Conservation (phyloP, 495 filamentous ascomycete species). For the Thozetella sp. region DNA sequence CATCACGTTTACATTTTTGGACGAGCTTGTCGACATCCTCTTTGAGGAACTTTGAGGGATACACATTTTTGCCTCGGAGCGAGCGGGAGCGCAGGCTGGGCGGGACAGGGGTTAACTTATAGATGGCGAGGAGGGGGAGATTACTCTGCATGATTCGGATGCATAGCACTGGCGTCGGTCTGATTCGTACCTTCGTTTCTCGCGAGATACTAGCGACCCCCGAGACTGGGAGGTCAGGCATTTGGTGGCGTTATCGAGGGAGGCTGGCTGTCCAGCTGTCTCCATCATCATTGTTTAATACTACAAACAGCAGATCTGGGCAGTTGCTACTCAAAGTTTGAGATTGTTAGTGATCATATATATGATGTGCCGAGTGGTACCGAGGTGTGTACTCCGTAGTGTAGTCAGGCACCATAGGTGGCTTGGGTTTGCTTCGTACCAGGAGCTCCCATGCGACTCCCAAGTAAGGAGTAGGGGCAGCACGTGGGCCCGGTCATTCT, state of each 20-base stretch:
- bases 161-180: constrained; percentile 11
- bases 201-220: not conserved
- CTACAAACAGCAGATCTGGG: no score
- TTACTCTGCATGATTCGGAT: not conserved
- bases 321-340: no score
- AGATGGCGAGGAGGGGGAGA: not conserved
- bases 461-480: no score
- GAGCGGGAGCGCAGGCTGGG: not conserved
- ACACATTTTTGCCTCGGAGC: not conserved
- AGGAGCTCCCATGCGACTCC: no score
- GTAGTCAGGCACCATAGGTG: no score
- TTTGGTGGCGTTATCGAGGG: not conserved
- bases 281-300: not conserved
- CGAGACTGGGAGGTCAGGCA: not conserved
- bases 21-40: constrained; percentile 74
- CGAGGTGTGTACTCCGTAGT: no score
- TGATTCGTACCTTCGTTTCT: not conserved
- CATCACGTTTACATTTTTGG: constrained; percentile 75
- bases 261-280: not conserved
- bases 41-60: constrained; percentile 53
- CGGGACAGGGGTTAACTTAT: not conserved
- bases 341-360: no score
- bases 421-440: no score
- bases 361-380: no score
- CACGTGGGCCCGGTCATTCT: no score